Percentiles rank a stretch among this genome's conserved stretches.
Evolutionary conservation across 148 eudicot genomes (phyloP).

Genomic region (Vaccinium darrowii): DNA sequence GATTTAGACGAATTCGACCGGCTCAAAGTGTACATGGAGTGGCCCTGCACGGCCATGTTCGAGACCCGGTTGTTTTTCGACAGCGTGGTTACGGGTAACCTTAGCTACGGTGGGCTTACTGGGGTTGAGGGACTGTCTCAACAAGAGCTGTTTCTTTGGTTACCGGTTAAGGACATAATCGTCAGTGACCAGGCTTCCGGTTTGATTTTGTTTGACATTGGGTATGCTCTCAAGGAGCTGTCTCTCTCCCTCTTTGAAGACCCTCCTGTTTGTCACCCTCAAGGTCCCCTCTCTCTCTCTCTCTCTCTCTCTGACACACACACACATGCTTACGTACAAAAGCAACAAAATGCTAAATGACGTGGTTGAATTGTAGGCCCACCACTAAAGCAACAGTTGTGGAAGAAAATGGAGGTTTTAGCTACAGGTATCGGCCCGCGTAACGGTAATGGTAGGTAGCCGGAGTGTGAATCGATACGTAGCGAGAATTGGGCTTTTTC

Average conservation of each 20-base stretch:
- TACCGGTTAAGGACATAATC: constrained; percentile 66
- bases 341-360: background rate
- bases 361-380: background rate
- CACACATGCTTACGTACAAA: background rate
- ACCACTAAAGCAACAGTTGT: background rate
- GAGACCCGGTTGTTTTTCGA: constrained; percentile 66
- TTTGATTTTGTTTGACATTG: constrained; percentile 60
- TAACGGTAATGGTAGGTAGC: too few species aligned
- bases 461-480: too few species aligned
- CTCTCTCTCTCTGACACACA: background rate
- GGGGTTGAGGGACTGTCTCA: constrained; percentile 70
- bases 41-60: constrained; percentile 60
- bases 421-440: too few species aligned
- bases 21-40: constrained; percentile 48
- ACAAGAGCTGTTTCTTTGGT: constrained; percentile 74
- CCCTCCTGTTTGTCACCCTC: constrained; percentile 67
- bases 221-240: constrained; percentile 60
- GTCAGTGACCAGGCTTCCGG: constrained; percentile 68
- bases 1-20: constrained; percentile 36
- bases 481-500: too few species aligned
- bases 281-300: constrained; percentile 20
- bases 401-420: too few species aligned
- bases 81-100: constrained; percentile 57
- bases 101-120: constrained; percentile 62
- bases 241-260: constrained; percentile 65